Conservation (phyloP, 1,139 yeast species). For the Blastobotrys malaysiensis region DNA sequence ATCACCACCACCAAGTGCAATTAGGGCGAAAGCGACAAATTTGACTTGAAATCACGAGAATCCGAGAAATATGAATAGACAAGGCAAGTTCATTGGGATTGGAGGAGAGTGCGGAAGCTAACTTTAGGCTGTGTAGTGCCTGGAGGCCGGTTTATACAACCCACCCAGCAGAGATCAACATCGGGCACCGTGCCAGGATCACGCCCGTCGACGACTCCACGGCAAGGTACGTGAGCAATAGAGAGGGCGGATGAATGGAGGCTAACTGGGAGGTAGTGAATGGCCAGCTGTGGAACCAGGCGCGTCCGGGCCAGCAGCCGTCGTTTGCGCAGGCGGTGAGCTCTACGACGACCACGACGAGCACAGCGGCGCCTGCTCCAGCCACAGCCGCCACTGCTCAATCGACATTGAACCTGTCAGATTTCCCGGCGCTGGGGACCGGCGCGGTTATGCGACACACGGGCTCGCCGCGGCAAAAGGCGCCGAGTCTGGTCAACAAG, state of each 20-base stretch:
- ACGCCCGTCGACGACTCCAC: neutral
- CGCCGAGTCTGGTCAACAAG: neutral
- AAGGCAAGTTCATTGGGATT: neutral
- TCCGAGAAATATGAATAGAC: neutral
- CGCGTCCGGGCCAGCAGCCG: conserved; percentile 8
- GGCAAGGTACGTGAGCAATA: neutral
- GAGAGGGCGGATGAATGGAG: neutral
- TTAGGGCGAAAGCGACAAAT: neutral
- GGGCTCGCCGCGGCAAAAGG: conserved; percentile 8
- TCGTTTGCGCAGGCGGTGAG: conserved; percentile 20
- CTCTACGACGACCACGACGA: conserved; percentile 4
- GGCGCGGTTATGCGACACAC: conserved; percentile 7
- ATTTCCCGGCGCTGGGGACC: conserved; percentile 28
- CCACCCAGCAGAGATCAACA: neutral
- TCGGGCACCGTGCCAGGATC: neutral
- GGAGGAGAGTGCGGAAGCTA: neutral
- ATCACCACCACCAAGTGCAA: neutral
- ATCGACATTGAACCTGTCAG: conserved; percentile 22
- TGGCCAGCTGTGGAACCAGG: conserved; percentile 13
- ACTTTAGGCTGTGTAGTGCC: neutral
- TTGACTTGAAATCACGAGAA: neutral
- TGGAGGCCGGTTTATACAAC: neutral
- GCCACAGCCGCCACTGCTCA: conserved; percentile 12
- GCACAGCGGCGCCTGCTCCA: conserved; percentile 13
- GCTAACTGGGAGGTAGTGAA: conserved; percentile 7